Evolutionary conservation across 106 monocot genomes (phyloP), one percentile per base, ranked within the genome.

Genomic region (Acanthochlamys bracteata): DNA sequence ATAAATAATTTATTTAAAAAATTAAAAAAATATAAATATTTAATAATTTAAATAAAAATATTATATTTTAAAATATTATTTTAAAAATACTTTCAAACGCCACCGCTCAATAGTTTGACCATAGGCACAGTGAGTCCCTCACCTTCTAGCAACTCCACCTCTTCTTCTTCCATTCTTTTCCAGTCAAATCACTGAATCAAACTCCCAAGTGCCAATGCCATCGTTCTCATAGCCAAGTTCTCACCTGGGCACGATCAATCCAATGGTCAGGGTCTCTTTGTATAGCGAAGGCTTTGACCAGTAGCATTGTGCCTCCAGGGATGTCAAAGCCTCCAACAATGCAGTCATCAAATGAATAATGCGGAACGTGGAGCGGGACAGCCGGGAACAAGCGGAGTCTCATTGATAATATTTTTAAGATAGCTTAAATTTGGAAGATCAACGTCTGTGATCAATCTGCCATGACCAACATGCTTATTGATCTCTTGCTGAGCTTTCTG

Each of bases 261-360:
- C 72, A 78, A 15, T 20, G 19, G 39, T 45, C 13, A 8, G 78
- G 57, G 57, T 78, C 79, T 51, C 79, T 68, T 0, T 79, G 79
- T n/a, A 79, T 74, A 14, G 53, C 27, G 19, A 53, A 65, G 0
- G 40, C 68, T 3, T 79, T 79, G 0, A 79, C 64, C 15, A 79
- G 22, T 17, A 74, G 64, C 52, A 79, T 74, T 15, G 74, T 74
- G 22, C 69, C 73, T 0, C 16, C 14, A 0, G 69, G 79, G 4
- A 79, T 24, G 26, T 69, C 10, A 41, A 24, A 79, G 57, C 74
- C 74, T n/a, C 26, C 51, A 0, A 79, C 49, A 10, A 21, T 24
- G 25, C 68, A 69, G 0, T 79, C 74, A 8, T 65, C 54, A 0
- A 64, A 53, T 19, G 79, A 69, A 46, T 74, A 57, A 39, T 79